phyloP scores from a whole-genome alignment of 371 early-diverging fungal genomes.

The Mucor lusitanicus region DNA sequence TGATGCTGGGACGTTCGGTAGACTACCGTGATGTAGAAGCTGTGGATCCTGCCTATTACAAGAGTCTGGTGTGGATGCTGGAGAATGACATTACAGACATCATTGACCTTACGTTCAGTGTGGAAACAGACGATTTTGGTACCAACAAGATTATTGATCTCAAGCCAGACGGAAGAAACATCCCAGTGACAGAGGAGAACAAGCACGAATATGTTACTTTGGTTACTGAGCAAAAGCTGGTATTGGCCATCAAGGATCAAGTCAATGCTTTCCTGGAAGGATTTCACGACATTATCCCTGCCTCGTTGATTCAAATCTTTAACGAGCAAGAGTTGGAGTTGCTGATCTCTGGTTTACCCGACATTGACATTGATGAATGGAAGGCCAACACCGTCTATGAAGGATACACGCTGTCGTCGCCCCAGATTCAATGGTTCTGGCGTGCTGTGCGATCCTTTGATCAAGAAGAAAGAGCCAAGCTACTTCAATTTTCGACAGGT shows the following conservation, averaged over 20 bases:
- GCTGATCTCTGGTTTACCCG: slow-evolving; percentile 97
- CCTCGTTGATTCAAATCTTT: slow-evolving; percentile 90
- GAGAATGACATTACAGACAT: slow-evolving; percentile 96
- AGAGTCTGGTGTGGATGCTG: slow-evolving; percentile 97
- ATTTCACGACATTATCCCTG: slow-evolving; percentile 96
- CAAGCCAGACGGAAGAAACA: slow-evolving; percentile 88
- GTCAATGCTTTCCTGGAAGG: slow-evolving; percentile 93
- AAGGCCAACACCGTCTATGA: slow-evolving; percentile 97
- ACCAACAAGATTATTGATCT: slow-evolving; percentile 84
- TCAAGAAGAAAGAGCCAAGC: slow-evolving; percentile 96
- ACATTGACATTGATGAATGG: slow-evolving; percentile 99
- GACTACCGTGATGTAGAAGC: slow-evolving; percentile 98
- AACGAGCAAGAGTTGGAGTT: slow-evolving; percentile 99
- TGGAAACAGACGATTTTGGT: slow-evolving; percentile 95
- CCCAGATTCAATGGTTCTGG: slow-evolving; percentile 99
- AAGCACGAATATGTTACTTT: slow-evolving; percentile 96
- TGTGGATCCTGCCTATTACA: slow-evolving; percentile 96
- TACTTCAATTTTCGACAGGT: slow-evolving; percentile 98
- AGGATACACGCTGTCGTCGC: slow-evolving; percentile 82
- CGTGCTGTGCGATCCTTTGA: slow-evolving; percentile 96
- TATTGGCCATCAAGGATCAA: slow-evolving; percentile 90
- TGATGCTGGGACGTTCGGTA: slow-evolving; percentile 88
- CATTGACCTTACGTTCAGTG: slow-evolving; percentile 93
- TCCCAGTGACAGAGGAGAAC: slow-evolving; percentile 94
- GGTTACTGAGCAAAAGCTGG: slow-evolving; percentile 88